These are phyloP conservation scores for Oryza meyeriana DNA, from an alignment of 176 grass and related monocot species.

Conservation along the genomic window DNA sequence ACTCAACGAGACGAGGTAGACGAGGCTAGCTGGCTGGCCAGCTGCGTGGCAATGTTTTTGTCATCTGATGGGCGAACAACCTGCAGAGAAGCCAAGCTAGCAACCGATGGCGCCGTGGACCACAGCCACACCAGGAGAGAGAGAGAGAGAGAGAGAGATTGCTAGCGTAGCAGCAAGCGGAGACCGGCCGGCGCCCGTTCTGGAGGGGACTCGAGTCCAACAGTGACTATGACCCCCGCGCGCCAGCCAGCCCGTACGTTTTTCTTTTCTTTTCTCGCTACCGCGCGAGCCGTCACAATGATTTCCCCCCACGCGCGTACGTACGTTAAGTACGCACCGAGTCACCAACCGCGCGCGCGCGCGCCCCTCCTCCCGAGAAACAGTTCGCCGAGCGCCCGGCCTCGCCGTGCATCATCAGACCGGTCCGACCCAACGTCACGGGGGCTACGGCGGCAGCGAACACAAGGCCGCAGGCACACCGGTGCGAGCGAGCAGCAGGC, in stretches of 20 bases:
- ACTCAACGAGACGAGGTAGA: background rate
- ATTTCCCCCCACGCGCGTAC: slow-evolving; percentile 29
- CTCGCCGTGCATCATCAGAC: background rate
- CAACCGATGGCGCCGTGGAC: slow-evolving; percentile 21
- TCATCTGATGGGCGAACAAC: slow-evolving; percentile 52
- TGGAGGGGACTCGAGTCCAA: slow-evolving; percentile 28
- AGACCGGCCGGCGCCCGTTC: background rate
- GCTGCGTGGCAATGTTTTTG: slow-evolving; percentile 41
- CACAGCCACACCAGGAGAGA: background rate
- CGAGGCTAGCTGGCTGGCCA: slow-evolving; percentile 14
- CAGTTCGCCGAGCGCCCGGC: too few species aligned
- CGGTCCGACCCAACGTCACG: background rate
- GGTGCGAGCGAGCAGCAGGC: background rate
- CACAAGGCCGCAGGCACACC: background rate
- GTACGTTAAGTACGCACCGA: background rate
- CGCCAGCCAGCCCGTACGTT: background rate
- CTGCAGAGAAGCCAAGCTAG: slow-evolving; percentile 42
- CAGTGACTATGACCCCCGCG: slow-evolving; percentile 9
- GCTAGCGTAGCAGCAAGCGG: background rate
- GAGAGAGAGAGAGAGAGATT: too few species aligned
- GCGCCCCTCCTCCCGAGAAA: too few species aligned
- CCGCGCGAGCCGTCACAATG: slow-evolving; percentile 19
- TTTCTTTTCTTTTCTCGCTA: background rate
- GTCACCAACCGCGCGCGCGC: slow-evolving; percentile 9
- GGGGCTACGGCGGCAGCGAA: background rate